A percentile compares a stretch with the other conserved stretches of the same genome.
Conservation (phyloP, 371 early-diverging fungal species). For the Rhizopus stolonifer region DNA sequence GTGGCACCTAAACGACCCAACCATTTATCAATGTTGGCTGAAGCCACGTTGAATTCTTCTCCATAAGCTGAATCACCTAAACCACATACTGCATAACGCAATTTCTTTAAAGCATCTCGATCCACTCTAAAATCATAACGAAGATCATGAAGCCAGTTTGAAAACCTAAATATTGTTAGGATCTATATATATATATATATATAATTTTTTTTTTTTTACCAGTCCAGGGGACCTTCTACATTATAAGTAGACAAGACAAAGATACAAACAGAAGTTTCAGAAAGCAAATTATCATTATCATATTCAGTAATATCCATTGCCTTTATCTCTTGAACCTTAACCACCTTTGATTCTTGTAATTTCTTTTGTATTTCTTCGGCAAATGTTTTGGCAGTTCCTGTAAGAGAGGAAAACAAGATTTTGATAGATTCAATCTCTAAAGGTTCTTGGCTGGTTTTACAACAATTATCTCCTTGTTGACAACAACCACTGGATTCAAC, state of each 20-base stretch:
- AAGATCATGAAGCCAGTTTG: slow-evolving; percentile 69
- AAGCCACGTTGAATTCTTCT: slow-evolving; percentile 63
- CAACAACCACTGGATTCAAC: slow-evolving; percentile 12
- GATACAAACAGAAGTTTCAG: slow-evolving; percentile 59
- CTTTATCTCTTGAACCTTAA: slow-evolving; percentile 30
- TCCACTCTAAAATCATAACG: slow-evolving; percentile 71
- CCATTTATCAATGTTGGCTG: slow-evolving; percentile 65
- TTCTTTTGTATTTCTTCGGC: slow-evolving; percentile 35
- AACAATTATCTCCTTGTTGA: neutral
- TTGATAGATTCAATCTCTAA: slow-evolving; percentile 42
- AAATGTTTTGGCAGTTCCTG: slow-evolving; percentile 51
- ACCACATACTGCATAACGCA: slow-evolving; percentile 75
- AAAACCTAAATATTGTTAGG: slow-evolving; percentile 33
- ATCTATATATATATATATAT: neutral
- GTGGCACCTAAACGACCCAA: slow-evolving; percentile 68
- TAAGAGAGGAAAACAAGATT: slow-evolving; percentile 49
- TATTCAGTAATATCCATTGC: slow-evolving; percentile 67
- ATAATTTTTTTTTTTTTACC: slow-evolving; percentile 33
- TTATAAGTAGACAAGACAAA: slow-evolving; percentile 74
- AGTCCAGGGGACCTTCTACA: slow-evolving; percentile 73
- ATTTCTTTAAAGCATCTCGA: slow-evolving; percentile 52
- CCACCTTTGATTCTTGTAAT: slow-evolving; percentile 10
- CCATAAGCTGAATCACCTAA: slow-evolving; percentile 75
- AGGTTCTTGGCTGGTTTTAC: slow-evolving; percentile 11
- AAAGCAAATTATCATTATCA: slow-evolving; percentile 68